Evolutionary conservation across 2,329 filamentous ascomycete genomes (phyloP), one percentile per base, ranked within the genome.

Genomic region (Fonsecaea monophora): DNA sequence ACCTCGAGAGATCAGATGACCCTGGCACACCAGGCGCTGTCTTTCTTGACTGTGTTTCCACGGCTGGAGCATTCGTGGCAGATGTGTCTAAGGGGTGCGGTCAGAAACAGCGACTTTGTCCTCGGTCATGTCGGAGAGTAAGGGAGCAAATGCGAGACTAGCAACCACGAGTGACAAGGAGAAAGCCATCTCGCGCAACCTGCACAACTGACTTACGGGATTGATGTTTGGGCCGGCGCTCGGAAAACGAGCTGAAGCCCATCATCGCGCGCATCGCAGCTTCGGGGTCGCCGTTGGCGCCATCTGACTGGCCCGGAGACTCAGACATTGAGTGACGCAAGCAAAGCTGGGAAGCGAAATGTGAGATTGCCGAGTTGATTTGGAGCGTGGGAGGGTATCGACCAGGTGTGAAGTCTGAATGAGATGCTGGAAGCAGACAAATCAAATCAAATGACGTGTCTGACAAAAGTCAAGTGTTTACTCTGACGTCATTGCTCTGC

Each of bases 231-330:
- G 66, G 62, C 12, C 53, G 65, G n/a, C 57, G 67, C n/a, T 42
- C 65, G 15, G 65, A 50, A 60, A 73, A 71, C 35, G 66, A 69
- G 62, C 62, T 68, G 60, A 71, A 71, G 12, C 69, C 71, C 71
- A 73, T 71, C 60, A 66, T 66, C 50, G 69, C 62, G 12, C 58
- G 66, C 71, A 73, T 71, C 2, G 68, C 65, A 21, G 62, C 58
- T 10, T 71, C 71, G 4, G 54, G n/a, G n/a, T 66, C 66, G 4
- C n/a, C 34, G 10, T 53, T 3, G 25, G 8, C 40, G 50, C 58
- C 62, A 21, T 38, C 21, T 5, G 37, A 40, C n/a, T 18, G 35
- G 9, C 64, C 60, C 35, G 66, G 50, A 5, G 50, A 7, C 25
- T 62, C 55, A 25, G 63, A 40, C 67, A 66, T 69, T 7, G 21